Percentiles rank a stretch among this genome's conserved stretches.
Conservation (phyloP, 192 early-diverging fungal genomes). For the Cetraspora pellucida region DNA sequence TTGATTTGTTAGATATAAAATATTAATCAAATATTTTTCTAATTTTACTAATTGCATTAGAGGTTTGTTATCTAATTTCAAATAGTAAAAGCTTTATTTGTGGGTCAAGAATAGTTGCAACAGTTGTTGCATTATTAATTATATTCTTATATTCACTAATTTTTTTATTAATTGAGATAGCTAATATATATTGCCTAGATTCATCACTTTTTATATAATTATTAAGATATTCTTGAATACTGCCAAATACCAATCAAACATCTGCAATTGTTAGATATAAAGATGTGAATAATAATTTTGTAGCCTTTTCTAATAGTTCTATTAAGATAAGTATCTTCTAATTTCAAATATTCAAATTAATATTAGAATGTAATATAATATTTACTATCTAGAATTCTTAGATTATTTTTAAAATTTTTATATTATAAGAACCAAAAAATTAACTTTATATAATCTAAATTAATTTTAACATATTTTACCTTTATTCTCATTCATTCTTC, state of each 20-base stretch:
- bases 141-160: background rate
- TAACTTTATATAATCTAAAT: background rate
- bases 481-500: background rate
- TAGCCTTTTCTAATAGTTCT: constrained; percentile 6
- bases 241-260: background rate
- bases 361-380: no score
- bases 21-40: no score
- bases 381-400: no score
- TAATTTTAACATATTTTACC: background rate
- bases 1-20: no score
- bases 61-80: background rate
- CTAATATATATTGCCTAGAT: background rate
- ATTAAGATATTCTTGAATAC: background rate
- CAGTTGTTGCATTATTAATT: background rate
- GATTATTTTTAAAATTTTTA: background rate
- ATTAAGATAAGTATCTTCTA: constrained; percentile 11
- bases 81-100: background rate
- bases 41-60: background rate
- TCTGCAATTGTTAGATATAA: constrained; percentile 12
- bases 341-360: background rate
- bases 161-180: background rate
- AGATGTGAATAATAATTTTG: background rate
- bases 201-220: background rate
- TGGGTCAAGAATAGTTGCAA: constrained; percentile 6
- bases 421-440: background rate